Evolutionary conservation across 495 filamentous ascomycete species (phyloP).

Genomic region (Poronia punctata): DNA sequence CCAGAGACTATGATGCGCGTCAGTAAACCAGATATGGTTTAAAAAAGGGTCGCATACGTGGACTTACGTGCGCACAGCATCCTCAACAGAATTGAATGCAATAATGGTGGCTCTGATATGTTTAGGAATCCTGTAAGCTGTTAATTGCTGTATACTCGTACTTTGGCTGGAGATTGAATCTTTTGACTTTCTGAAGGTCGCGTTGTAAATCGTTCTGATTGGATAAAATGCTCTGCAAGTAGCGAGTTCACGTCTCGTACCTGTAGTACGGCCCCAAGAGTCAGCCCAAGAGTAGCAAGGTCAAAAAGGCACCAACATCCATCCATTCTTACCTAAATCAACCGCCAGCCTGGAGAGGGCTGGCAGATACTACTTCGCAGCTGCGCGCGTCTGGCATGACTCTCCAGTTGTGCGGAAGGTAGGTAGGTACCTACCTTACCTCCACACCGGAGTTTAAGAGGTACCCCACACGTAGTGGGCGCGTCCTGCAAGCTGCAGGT

Average conservation of each 20-base stretch:
- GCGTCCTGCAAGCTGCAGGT: no score
- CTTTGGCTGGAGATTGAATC: neutral
- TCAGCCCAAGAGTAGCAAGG: no score
- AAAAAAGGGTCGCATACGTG: neutral
- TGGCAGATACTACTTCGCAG: no score
- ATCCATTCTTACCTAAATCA: no score
- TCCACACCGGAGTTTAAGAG: no score
- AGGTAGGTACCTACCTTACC: no score
- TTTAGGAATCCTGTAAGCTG: neutral
- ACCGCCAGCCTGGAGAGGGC: no score
- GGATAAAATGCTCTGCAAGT: neutral
- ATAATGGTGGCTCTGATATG: neutral
- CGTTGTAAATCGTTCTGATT: conserved; percentile 3
- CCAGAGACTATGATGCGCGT: conserved; percentile 66
- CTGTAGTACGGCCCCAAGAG: no score
- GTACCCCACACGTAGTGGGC: no score
- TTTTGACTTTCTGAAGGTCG: conserved; percentile 1
- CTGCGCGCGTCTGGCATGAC: no score
- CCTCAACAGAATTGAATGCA: neutral
- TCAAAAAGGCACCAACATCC: no score
- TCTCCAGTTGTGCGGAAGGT: no score
- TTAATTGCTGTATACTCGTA: neutral
- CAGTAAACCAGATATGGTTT: neutral
- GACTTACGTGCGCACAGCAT: conserved; percentile 27
- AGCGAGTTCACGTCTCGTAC: neutral